Conservation (phyloP, 2,329 filamentous ascomycete genomes). For the Claviceps digitariae region DNA sequence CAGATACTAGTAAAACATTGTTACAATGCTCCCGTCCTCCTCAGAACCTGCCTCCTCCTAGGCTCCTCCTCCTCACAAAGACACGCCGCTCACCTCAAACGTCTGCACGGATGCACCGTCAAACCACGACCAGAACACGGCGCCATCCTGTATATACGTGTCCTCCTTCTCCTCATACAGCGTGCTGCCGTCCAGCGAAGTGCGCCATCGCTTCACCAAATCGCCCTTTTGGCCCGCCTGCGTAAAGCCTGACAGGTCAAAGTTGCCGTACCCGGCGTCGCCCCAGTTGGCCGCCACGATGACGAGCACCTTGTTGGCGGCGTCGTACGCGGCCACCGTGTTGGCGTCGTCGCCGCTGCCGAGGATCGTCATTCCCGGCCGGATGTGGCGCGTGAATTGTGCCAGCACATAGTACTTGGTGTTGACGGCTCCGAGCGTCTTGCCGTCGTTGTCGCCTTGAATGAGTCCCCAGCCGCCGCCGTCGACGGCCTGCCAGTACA, state of each 20-base stretch:
- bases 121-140: slow-evolving; percentile 3
- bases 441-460: slow-evolving; percentile 23
- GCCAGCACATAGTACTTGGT: slow-evolving; percentile 30
- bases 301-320: slow-evolving; percentile 18
- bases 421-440: slow-evolving; percentile 15
- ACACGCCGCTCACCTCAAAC: slow-evolving; percentile 2
- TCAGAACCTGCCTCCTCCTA: no score
- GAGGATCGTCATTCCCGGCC: slow-evolving; percentile 25
- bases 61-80: background rate
- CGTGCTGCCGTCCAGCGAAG: background rate
- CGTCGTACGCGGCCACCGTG: slow-evolving; percentile 26
- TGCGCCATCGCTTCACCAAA: background rate
- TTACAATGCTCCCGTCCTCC: no score
- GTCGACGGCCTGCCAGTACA: slow-evolving; percentile 31
- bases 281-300: slow-evolving; percentile 28
- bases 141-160: background rate
- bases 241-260: slow-evolving; percentile 23
- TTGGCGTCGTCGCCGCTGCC: slow-evolving; percentile 20
- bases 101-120: background rate
- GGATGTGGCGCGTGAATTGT: slow-evolving; percentile 27
- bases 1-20: no score
- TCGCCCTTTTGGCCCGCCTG: background rate
- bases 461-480: slow-evolving; percentile 27
- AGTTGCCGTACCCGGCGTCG: slow-evolving; percentile 22
- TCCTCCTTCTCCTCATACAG: background rate